Base-by-base conservation (phyloP, 805 yeast species). In the Blastobotrys chiropterorum region DNA sequence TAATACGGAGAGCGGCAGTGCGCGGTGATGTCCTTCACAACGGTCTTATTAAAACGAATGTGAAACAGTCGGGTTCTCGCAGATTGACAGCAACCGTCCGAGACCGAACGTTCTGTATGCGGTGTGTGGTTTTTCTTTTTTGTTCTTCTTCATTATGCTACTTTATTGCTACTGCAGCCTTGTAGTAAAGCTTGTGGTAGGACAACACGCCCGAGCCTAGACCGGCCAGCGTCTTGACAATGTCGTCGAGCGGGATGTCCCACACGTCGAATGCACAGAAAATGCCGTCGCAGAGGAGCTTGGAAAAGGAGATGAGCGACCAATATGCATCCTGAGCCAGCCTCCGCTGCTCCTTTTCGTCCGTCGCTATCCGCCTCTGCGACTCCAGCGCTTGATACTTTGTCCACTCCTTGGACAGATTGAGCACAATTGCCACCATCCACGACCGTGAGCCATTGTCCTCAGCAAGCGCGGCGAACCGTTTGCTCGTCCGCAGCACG, bases 191-290 rank as follows among this genome's bases (percentile, higher is more conserved):
- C 53, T 60, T 59, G 48, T 56, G 51, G 50, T 59, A 63, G 3
- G 60, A 59, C 38, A 59, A 41, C 11, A 52, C 19, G 3, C 60
- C 66, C 3, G 64, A 58, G 5, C 47, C 39, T 39, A 64, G 55
- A 0, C 69, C 68, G 0, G 63, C 40, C 3, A 49, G 48, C 0
- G 56, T 65, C 52, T 62, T 66, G 46, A 57, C 48, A 15, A 51
- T 19, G 4, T 55, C 51, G 50, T 59, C 58, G 22, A 51, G 45
- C 2, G 56, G 50, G 3, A 53, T 45, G 22, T 61, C 62, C 7
- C 62, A 57, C 21, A 61, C 59, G 48, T 65, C 68, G 7, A 65
- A 47, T 2, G 56, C 43, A 49, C 67, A 62, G 44, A 64, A 65
- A 8, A 54, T 51, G 6, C 60, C 55, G 39, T 65, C 69, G 41